Evolutionary conservation across 2,329 filamentous ascomycete species (phyloP).

Genomic region (Colletotrichum godetiae): DNA sequence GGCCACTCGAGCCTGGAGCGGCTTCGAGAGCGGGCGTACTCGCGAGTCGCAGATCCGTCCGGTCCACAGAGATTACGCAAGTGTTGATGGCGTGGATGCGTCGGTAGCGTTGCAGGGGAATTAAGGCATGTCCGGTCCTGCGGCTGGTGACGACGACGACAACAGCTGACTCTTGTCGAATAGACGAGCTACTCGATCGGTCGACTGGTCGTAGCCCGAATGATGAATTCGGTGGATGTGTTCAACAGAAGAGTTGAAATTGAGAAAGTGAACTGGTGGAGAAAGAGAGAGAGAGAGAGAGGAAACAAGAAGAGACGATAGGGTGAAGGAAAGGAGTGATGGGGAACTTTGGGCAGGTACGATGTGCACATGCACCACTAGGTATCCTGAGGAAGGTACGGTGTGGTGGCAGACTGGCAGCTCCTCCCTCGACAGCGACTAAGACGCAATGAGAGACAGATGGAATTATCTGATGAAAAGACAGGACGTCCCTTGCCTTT

Average conservation of each 20-base stretch:
- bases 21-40: slow-evolving; percentile 10
- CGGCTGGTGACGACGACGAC: slow-evolving; percentile 3
- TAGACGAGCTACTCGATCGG: slow-evolving; percentile 13
- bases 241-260: neutral
- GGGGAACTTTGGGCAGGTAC: neutral
- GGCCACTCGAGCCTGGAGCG: neutral
- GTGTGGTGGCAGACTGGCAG: neutral
- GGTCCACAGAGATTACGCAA: slow-evolving; percentile 26
- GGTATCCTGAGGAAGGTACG: neutral
- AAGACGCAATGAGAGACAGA: neutral
- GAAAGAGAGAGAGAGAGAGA: neutral
- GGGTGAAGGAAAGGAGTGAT: neutral
- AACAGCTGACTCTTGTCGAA: neutral
- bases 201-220: slow-evolving; percentile 4
- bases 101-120: slow-evolving; percentile 11
- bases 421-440: neutral
- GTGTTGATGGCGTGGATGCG: slow-evolving; percentile 16
- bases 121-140: slow-evolving; percentile 17
- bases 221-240: neutral
- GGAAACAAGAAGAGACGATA: neutral
- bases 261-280: neutral
- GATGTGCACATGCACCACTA: neutral
- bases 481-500: slow-evolving; percentile 1
- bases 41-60: slow-evolving; percentile 14
- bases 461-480: slow-evolving; percentile 20